Evolutionary conservation across 2,329 filamentous ascomycete species (phyloP).

Genomic region (Ophiostoma piceae): DNA sequence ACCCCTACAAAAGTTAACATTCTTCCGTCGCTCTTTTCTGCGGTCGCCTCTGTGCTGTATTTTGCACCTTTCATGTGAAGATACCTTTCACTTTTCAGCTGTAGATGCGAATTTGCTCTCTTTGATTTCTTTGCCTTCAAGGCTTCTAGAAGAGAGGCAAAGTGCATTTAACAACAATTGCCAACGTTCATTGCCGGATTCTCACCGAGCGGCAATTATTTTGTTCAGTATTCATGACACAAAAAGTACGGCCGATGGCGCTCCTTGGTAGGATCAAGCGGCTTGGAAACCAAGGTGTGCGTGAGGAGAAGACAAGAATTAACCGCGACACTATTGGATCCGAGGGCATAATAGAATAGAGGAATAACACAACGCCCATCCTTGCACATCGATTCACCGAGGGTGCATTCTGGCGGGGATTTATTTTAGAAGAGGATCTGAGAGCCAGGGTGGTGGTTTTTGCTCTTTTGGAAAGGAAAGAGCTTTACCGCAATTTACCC

Average conservation of each 20-base stretch:
- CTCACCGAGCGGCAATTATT: too few species aligned
- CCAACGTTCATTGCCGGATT: too few species aligned
- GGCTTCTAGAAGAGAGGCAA: too few species aligned
- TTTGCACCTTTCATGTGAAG: background rate
- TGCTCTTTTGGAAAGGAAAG: background rate
- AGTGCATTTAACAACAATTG: too few species aligned
- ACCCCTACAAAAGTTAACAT: background rate
- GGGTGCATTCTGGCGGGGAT: conserved; percentile 5
- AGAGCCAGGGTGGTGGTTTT: background rate
- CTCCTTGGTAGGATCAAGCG: background rate
- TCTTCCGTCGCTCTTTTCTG: conserved; percentile 1
- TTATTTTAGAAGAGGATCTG: background rate
- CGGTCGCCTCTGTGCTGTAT: background rate
- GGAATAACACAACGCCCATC: background rate
- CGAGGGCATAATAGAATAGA: too few species aligned
- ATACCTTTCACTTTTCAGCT: too few species aligned
- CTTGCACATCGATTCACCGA: conserved; percentile 7
- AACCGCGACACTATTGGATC: conserved; percentile 1
- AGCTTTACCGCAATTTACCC: conserved; percentile 6
- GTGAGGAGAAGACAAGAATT: background rate
- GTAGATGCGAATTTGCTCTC: too few species aligned
- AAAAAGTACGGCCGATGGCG: background rate
- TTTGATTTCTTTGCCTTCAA: too few species aligned
- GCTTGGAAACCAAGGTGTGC: background rate
- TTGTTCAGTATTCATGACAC: too few species aligned